Conservation (phyloP, 495 filamentous ascomycete species). For the Lepidopterella palustris region DNA sequence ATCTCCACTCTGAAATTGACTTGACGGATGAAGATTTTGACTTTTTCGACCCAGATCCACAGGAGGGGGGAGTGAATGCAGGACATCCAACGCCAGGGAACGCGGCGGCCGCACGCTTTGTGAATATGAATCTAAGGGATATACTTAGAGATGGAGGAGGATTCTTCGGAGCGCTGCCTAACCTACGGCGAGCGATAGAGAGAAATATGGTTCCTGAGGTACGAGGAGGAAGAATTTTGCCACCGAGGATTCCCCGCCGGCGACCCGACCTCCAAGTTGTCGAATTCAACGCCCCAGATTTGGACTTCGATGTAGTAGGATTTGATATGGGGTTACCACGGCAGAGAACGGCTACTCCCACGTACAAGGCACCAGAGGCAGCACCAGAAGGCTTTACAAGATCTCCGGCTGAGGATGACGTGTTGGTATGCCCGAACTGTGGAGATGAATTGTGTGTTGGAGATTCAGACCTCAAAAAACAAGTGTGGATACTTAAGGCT, state of each 20-base stretch:
- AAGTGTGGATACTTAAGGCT: constrained; percentile 65
- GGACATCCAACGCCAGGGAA: too few relatives aligned
- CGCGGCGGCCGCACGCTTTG: too few relatives aligned
- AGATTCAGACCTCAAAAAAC: constrained; percentile 51
- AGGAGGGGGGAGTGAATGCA: neutral
- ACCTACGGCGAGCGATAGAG: neutral
- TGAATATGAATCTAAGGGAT: neutral
- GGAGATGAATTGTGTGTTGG: constrained; percentile 58
- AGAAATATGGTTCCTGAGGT: neutral
- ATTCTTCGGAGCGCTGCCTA: neutral
- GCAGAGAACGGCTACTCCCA: neutral
- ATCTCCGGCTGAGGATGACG: constrained; percentile 53
- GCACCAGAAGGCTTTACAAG: constrained; percentile 55
- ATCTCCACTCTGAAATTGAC: neutral
- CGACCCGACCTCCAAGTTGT: constrained; percentile 2
- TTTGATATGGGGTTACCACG: constrained; percentile 23
- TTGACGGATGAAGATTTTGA: constrained; percentile 19
- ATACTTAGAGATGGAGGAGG: neutral
- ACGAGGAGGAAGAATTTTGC: neutral
- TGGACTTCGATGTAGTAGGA: constrained; percentile 23
- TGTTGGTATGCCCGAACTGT: constrained; percentile 67
- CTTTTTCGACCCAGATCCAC: constrained; percentile 3
- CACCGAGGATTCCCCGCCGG: neutral
- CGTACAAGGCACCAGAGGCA: constrained; percentile 3
- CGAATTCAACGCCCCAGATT: constrained; percentile 9